Evolutionary conservation across 768 basidiomycete genomes (phyloP), one percentile per base, ranked within the genome.

Genomic region (Termitomyces sp.): DNA sequence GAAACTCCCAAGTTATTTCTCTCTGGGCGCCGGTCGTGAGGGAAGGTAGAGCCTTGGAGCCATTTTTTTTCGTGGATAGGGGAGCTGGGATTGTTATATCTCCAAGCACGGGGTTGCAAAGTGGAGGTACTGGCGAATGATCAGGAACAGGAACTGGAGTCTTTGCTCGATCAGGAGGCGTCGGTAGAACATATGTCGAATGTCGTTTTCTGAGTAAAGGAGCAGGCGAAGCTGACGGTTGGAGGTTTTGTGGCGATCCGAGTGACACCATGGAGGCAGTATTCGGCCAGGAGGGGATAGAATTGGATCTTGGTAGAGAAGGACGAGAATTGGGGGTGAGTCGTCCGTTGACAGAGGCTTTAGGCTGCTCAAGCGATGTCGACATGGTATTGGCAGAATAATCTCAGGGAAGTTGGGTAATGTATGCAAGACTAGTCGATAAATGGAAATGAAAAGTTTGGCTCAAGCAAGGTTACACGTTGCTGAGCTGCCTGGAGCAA

Each of bases 1-100:
- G 66, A 18, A 76, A 66, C 62, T 76, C 74, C 75, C 71, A 72
- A 44, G 71, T 70, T 54, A 71, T 60, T 13, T 69, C 68, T 56
- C 68, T 67, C 35, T 65, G 62, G 16, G 66, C 45, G 33, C 67
- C 62, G 43, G 66, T 65, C 11, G 68, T 61, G 24, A 67, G 71
- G 16, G 66, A 67, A 16, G 69, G 69, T 35, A 68, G 62, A 49
- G 62, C 52, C 30, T 46, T 56, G 5, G 4, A 63, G 14, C 54
- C 60, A 18, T 47, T n/a, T 52, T 60, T 65, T 16, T 47, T 52
- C 22, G 62, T 57, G n/a, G 56, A 16, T n/a, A 30, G 52, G 48
- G 30, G 40, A 32, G 13, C 28, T 10, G 54, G 14, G 20, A 18
- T 33, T 24, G 54, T 24, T 36, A 47, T 24, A n/a, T 36, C 60